phyloP scores from a whole-genome alignment of 805 yeast species.

The Saturnispora silvae region DNA sequence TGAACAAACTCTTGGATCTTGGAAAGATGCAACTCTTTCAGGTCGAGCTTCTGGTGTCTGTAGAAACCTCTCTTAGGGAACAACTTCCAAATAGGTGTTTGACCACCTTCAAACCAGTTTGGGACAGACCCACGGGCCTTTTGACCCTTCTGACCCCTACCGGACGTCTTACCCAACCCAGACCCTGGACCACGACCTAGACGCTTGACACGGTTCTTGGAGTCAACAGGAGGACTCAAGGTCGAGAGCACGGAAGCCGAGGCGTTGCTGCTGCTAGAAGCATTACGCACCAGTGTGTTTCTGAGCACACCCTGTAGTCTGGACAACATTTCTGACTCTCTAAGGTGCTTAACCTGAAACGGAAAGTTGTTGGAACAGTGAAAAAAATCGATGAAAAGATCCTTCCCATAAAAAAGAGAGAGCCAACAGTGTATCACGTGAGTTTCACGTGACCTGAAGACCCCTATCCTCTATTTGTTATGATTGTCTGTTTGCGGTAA shows the following conservation, averaged over 20 bases:
- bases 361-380: too few relatives aligned
- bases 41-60: slow-evolving; percentile 44
- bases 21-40: slow-evolving; percentile 52
- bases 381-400: too few relatives aligned
- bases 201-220: slow-evolving; percentile 54
- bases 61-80: slow-evolving; percentile 86
- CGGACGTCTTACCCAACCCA: slow-evolving; percentile 87
- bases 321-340: too few relatives aligned
- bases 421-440: too few relatives aligned
- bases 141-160: slow-evolving; percentile 98
- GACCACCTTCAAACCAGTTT: slow-evolving; percentile 98
- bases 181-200: slow-evolving; percentile 96
- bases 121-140: slow-evolving; percentile 89
- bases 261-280: too few relatives aligned
- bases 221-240: slow-evolving; percentile 50
- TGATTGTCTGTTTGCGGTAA: too few relatives aligned
- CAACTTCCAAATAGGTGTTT: slow-evolving; percentile 77
- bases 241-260: slow-evolving; percentile 40
- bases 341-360: too few relatives aligned
- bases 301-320: too few relatives aligned
- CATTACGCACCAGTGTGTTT: too few relatives aligned
- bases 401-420: too few relatives aligned
- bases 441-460: too few relatives aligned
- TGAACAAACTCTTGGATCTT: slow-evolving; percentile 64
- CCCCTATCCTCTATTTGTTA: too few relatives aligned